A percentile compares a stretch with the other conserved stretches of the same genome.
Evolutionary conservation across 1,284 basidiomycete genomes (phyloP).

Genomic region (Testicularia cyperi): DNA sequence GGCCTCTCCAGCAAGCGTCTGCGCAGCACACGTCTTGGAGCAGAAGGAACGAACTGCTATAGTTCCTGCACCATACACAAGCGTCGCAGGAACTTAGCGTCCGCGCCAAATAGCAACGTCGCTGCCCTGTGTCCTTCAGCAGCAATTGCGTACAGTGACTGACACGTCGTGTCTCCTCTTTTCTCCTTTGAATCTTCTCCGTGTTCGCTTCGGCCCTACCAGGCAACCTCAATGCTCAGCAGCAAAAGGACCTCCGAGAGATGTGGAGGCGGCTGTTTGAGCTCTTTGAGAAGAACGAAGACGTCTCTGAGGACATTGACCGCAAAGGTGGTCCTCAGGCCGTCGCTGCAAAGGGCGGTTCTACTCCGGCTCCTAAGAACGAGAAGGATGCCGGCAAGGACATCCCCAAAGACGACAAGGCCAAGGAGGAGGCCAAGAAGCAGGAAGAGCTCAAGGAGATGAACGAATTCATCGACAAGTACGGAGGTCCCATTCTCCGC

Average conservation of each 20-base stretch:
- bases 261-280: conserved; percentile 49
- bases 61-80: too few species aligned
- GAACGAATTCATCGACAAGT: conserved; percentile 55
- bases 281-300: conserved; percentile 51
- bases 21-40: too few species aligned
- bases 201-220: too few species aligned
- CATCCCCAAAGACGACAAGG: conserved; percentile 56
- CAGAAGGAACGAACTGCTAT: too few species aligned
- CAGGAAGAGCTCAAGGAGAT: conserved; percentile 50
- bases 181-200: too few species aligned
- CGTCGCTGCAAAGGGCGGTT: conserved; percentile 13
- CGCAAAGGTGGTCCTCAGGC: conserved; percentile 36
- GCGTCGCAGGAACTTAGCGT: too few species aligned
- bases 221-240: conserved; percentile 52
- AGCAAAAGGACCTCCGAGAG: conserved; percentile 48
- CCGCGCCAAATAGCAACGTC: too few species aligned
- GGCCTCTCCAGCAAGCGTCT: too few species aligned
- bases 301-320: conserved; percentile 49
- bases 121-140: too few species aligned
- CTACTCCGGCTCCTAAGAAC: conserved; percentile 16
- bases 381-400: conserved; percentile 45
- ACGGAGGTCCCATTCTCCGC: conserved; percentile 55
- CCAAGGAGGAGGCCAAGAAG: conserved; percentile 56
- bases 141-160: too few species aligned
- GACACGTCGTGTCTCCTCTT: background rate